A percentile compares a stretch with the other conserved stretches of the same genome.
phyloP scores from a whole-genome alignment of 2,329 filamentous ascomycete species.

The Hymenoscyphus fraxineus region DNA sequence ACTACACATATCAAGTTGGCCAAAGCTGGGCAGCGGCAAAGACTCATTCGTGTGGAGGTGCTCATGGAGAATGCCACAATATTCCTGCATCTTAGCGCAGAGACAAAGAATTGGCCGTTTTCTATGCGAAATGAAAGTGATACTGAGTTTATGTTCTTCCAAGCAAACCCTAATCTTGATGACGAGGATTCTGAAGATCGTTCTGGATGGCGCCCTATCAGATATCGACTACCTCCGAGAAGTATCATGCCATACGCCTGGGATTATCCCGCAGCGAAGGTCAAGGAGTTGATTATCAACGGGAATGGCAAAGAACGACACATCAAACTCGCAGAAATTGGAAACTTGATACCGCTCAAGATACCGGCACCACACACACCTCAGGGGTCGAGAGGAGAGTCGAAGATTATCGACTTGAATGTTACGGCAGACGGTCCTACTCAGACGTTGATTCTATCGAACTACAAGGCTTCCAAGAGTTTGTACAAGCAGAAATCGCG shows the following conservation, averaged over 20 bases:
- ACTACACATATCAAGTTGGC: constrained; percentile 91
- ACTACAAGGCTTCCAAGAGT: constrained; percentile 89
- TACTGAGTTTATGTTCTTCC: constrained; percentile 93
- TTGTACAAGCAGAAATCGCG: constrained; percentile 67
- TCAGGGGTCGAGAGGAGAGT: constrained; percentile 52
- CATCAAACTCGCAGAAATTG: constrained; percentile 93
- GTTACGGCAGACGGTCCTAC: constrained; percentile 94
- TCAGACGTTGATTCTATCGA: constrained; percentile 88
- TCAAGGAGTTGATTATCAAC: constrained; percentile 84
- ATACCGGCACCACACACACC: constrained; percentile 53
- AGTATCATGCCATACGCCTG: constrained; percentile 99
- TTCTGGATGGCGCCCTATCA: constrained; percentile 86
- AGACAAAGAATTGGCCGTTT: constrained; percentile 96
- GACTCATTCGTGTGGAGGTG: constrained; percentile 80
- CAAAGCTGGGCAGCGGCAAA: constrained; percentile 84
- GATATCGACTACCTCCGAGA: constrained; percentile 84
- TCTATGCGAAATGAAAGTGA: constrained; percentile 99
- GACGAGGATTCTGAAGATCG: constrained; percentile 82
- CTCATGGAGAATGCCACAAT: constrained; percentile 91
- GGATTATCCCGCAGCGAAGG: constrained; percentile 98
- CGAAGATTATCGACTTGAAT: constrained; percentile 94
- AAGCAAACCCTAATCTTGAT: constrained; percentile 87
- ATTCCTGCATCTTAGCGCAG: constrained; percentile 84
- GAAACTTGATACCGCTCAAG: constrained; percentile 92
- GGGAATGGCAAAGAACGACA: constrained; percentile 79